Percentiles rank a stretch among this genome's conserved stretches.
These are phyloP conservation scores for Xylaria venustula DNA, from an alignment of 495 filamentous ascomycete genomes.

Conservation along the genomic window DNA sequence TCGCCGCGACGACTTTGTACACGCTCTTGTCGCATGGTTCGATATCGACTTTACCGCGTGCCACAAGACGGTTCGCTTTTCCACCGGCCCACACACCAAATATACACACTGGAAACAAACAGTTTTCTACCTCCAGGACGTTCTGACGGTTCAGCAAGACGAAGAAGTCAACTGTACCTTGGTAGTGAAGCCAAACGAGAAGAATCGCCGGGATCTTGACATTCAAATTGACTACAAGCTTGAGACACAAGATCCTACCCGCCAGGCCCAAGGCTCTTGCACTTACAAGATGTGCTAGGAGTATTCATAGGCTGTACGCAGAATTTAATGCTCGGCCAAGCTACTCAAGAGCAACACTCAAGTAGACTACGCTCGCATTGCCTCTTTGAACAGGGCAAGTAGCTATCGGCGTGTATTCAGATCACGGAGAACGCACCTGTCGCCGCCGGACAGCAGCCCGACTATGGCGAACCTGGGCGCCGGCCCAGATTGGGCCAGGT, in stretches of 20 bases:
- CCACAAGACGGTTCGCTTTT: slow-evolving; percentile 82
- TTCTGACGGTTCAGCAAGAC: slow-evolving; percentile 77
- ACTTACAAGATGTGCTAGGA: slow-evolving; percentile 86
- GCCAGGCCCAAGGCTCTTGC: slow-evolving; percentile 66
- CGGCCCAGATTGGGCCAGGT: neutral
- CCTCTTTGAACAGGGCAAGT: neutral
- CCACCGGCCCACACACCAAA: slow-evolving; percentile 84
- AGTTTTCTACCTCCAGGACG: slow-evolving; percentile 83
- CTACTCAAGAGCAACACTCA: neutral
- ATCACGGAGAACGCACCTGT: neutral
- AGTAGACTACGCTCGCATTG: neutral
- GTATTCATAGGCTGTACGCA: neutral
- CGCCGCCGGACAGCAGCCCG: neutral
- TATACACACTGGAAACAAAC: slow-evolving; percentile 97
- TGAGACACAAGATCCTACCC: slow-evolving; percentile 66
- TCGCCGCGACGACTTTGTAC: slow-evolving; percentile 84
- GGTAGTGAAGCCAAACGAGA: slow-evolving; percentile 82
- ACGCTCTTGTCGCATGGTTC: slow-evolving; percentile 97
- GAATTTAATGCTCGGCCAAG: neutral
- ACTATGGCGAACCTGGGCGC: neutral
- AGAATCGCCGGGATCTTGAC: slow-evolving; percentile 93
- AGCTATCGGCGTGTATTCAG: neutral
- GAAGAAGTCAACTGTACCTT: slow-evolving; percentile 71
- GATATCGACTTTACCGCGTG: slow-evolving; percentile 97
- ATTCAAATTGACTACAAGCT: slow-evolving; percentile 83